phyloP scores from a whole-genome alignment of 2,329 filamentous ascomycete genomes.

The Botrytis sinoallii region DNA sequence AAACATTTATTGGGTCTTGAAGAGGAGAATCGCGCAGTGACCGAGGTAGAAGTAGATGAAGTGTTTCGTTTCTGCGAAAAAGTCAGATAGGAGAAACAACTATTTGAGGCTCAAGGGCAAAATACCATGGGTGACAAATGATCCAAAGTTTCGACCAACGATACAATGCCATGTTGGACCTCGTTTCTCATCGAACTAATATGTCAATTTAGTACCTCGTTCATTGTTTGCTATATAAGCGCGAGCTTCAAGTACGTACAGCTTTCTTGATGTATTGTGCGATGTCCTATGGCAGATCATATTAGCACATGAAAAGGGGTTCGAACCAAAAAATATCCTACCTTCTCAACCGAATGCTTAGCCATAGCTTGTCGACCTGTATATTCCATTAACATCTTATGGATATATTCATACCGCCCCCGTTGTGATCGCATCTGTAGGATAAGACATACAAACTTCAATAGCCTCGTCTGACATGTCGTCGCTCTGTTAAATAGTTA shows the following conservation, averaged over 20 bases:
- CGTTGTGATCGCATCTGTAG: constrained; percentile 38
- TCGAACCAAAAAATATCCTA: constrained; percentile 34
- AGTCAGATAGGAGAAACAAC: background rate
- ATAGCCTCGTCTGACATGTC: constrained; percentile 96
- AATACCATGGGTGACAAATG: constrained; percentile 81
- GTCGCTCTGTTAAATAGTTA: constrained; percentile 65
- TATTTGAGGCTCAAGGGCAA: background rate
- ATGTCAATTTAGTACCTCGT: background rate
- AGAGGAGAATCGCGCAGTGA: constrained; percentile 95
- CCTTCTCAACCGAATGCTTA: constrained; percentile 71
- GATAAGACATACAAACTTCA: constrained; percentile 74
- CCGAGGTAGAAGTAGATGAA: constrained; percentile 99
- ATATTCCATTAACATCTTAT: constrained; percentile 14
- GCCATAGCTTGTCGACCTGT: constrained; percentile 69
- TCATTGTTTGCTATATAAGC: background rate
- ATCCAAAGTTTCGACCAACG: constrained; percentile 96
- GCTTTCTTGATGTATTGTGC: constrained; percentile 94
- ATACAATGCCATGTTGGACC: constrained; percentile 99
- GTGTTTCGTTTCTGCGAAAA: constrained; percentile 77
- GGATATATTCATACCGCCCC: background rate
- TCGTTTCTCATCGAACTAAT: constrained; percentile 91
- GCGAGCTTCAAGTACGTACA: constrained; percentile 47
- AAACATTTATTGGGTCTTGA: constrained; percentile 83
- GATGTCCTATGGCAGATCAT: constrained; percentile 65
- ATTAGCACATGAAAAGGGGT: constrained; percentile 23